phyloP scores from a whole-genome alignment of 2,329 filamentous ascomycete species.

The Aspergillus tamarii region DNA sequence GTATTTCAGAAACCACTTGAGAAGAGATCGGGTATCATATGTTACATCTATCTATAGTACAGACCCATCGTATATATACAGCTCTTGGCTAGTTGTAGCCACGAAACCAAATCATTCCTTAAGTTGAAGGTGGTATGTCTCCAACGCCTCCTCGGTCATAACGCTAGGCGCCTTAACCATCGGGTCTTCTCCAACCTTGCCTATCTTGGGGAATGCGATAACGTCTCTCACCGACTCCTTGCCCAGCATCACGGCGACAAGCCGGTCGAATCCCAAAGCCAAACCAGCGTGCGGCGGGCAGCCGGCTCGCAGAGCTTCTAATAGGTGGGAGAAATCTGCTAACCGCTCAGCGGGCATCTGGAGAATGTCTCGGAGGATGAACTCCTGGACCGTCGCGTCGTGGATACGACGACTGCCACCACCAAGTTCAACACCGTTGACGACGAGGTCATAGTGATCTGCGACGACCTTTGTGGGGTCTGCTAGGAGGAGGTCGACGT shows the following conservation, averaged over 20 bases:
- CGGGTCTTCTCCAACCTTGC: conserved; percentile 83
- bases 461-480: conserved; percentile 74
- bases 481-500: conserved; percentile 73
- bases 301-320: conserved; percentile 78
- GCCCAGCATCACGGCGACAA: conserved; percentile 78
- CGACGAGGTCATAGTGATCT: conserved; percentile 93
- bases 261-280: conserved; percentile 86
- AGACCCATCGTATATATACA: conserved; percentile 4
- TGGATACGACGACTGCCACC: conserved; percentile 94
- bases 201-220: conserved; percentile 95
- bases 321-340: conserved; percentile 80
- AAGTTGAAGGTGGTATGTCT: conserved; percentile 61
- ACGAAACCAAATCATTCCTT: conserved; percentile 18
- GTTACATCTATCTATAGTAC: conserved; percentile 15
- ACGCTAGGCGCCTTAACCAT: conserved; percentile 77
- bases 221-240: conserved; percentile 83
- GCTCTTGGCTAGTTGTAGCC: not conserved
- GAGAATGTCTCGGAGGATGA: conserved; percentile 80
- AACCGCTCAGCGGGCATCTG: conserved; percentile 74
- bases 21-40: conserved; percentile 19
- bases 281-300: conserved; percentile 96
- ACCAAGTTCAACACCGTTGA: conserved; percentile 93
- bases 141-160: conserved; percentile 64
- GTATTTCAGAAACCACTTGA: conserved; percentile 4
- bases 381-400: conserved; percentile 77